Evolutionary conservation across 2,329 filamentous ascomycete species (phyloP).

Genomic region (Pseudocercospora pini-densiflorae): DNA sequence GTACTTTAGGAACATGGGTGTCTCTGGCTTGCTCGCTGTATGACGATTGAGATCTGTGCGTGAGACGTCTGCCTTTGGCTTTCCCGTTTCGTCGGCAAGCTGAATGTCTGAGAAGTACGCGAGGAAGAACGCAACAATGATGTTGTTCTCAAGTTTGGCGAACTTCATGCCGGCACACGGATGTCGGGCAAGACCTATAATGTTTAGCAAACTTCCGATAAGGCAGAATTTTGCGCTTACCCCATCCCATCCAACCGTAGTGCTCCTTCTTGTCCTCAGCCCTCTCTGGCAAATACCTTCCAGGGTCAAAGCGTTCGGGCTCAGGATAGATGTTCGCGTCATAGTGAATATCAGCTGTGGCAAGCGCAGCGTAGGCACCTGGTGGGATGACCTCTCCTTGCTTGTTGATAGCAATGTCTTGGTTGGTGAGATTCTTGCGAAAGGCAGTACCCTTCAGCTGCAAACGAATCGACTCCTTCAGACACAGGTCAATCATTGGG

Average conservation of each 20-base stretch:
- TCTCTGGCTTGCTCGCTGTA: conserved; percentile 48
- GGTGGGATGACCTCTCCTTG: conserved; percentile 55
- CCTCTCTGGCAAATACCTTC: conserved; percentile 52
- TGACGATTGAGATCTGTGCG: conserved; percentile 43
- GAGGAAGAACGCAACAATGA: conserved; percentile 56
- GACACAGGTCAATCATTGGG: conserved; percentile 55
- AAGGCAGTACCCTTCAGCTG: conserved; percentile 55
- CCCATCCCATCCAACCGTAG: conserved; percentile 45
- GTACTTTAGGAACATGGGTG: conserved; percentile 45
- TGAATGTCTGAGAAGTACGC: conserved; percentile 57
- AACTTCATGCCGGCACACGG: conserved; percentile 53
- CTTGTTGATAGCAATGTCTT: conserved; percentile 50
- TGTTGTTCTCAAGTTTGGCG: conserved; percentile 58
- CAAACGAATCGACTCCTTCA: conserved; percentile 60
- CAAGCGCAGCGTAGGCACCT: conserved; percentile 53
- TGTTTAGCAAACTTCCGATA: background rate
- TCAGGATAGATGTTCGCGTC: conserved; percentile 55
- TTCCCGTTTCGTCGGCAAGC: conserved; percentile 49
- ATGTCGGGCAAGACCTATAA: conserved; percentile 42
- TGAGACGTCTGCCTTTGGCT: conserved; percentile 37
- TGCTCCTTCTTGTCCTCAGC: conserved; percentile 53
- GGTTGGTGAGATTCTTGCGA: conserved; percentile 56
- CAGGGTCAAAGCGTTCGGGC: conserved; percentile 57
- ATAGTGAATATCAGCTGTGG: conserved; percentile 55
- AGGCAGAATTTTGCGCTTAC: conserved; percentile 12